phyloP scores from a whole-genome alignment of 495 filamentous ascomycete genomes.

The Thozetella sp. region DNA sequence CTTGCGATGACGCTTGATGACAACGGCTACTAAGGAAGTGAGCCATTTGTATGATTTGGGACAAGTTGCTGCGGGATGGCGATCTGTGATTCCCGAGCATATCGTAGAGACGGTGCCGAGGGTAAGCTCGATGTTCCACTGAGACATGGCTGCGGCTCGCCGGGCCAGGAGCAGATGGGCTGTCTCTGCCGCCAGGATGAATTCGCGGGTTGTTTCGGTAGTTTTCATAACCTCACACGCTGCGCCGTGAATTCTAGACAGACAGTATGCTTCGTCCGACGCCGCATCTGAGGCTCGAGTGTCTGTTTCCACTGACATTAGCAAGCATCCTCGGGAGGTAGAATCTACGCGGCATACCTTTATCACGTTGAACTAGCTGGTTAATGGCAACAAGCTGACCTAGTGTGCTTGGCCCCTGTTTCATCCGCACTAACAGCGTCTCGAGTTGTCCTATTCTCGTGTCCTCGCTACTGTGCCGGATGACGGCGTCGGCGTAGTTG shows the following conservation, averaged over 20 bases:
- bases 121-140: constrained; percentile 71
- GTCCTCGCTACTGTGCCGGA: constrained; percentile 16
- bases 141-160: constrained; percentile 54
- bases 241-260: constrained; percentile 27
- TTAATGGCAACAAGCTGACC: constrained; percentile 20
- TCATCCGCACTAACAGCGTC: constrained; percentile 12
- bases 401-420: constrained; percentile 1
- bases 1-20: constrained; percentile 49
- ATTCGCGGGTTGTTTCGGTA: constrained; percentile 30
- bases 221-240: constrained; percentile 17
- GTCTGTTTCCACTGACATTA: constrained; percentile 6
- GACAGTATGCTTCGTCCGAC: constrained; percentile 15
- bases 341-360: constrained; percentile 1
- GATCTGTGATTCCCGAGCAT: constrained; percentile 36
- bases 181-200: constrained; percentile 57
- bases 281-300: constrained; percentile 7
- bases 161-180: constrained; percentile 60
- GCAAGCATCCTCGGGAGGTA: neutral
- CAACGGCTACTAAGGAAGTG: constrained; percentile 64
- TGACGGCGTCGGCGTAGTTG: constrained; percentile 22
- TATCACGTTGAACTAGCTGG: constrained; percentile 21
- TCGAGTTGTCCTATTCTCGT: constrained; percentile 24
- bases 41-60: constrained; percentile 51
- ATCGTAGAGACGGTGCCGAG: constrained; percentile 57
- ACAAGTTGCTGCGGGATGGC: constrained; percentile 1